Conservation (phyloP, 2,329 filamentous ascomycete genomes). For the Pleomassaria siparia region DNA sequence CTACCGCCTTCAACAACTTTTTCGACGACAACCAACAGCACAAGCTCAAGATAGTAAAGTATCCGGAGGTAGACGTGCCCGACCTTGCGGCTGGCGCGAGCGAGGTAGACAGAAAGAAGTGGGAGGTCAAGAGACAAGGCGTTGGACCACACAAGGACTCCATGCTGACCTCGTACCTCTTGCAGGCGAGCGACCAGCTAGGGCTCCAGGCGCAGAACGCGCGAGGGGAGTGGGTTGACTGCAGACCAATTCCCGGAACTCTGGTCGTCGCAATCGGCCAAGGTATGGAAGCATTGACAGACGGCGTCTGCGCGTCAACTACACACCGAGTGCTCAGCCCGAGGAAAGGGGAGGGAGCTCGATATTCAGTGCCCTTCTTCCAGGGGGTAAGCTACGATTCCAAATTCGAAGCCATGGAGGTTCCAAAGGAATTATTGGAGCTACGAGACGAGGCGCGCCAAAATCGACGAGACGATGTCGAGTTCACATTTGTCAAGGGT, state of each 20-base stretch:
- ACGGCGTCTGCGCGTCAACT: slow-evolving; percentile 77
- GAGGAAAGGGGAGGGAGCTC: slow-evolving; percentile 65
- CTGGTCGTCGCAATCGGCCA: slow-evolving; percentile 87
- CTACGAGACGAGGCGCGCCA: slow-evolving; percentile 64
- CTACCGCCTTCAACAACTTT: slow-evolving; percentile 73
- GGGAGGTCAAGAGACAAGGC: slow-evolving; percentile 59
- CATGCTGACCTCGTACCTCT: slow-evolving; percentile 79
- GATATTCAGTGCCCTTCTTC: slow-evolving; percentile 85
- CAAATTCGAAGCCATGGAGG: slow-evolving; percentile 74
- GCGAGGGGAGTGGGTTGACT: slow-evolving; percentile 77
- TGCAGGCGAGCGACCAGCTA: slow-evolving; percentile 75
- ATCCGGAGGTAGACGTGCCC: slow-evolving; percentile 62
- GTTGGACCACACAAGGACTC: slow-evolving; percentile 82
- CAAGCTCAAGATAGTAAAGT: slow-evolving; percentile 88
- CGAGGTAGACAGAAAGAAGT: slow-evolving; percentile 43
- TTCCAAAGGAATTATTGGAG: slow-evolving; percentile 64
- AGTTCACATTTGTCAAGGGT: slow-evolving; percentile 79
- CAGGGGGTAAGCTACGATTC: slow-evolving; percentile 81
- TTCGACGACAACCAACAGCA: slow-evolving; percentile 74
- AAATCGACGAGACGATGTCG: slow-evolving; percentile 67
- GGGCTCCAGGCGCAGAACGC: slow-evolving; percentile 85
- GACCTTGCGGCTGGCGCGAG: slow-evolving; percentile 29
- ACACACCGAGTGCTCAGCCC: slow-evolving; percentile 84
- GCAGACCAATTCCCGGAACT: slow-evolving; percentile 72
- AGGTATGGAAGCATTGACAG: slow-evolving; percentile 81